A percentile compares a stretch with the other conserved stretches of the same genome.
Conservation (phyloP, 306 rosid species). For the Quercus agrifolia region DNA sequence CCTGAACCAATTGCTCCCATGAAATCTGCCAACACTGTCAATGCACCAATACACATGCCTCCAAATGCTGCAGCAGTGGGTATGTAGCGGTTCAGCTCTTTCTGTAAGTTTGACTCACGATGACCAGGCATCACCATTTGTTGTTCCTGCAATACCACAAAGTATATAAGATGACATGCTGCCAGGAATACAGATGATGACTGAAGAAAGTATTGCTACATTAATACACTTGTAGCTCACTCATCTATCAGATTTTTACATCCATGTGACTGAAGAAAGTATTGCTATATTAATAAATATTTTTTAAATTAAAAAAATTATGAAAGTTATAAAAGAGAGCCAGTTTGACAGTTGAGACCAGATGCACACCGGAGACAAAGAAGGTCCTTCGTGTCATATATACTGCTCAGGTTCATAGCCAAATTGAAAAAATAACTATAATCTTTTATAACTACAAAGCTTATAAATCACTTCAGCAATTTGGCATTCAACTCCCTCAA, state of each 20-base stretch:
- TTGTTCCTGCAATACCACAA: constrained; percentile 65
- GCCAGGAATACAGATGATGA: neutral
- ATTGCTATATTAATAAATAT: neutral
- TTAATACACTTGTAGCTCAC: neutral
- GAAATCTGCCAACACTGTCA: constrained; percentile 90
- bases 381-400: neutral
- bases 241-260: neutral
- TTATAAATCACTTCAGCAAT: neutral
- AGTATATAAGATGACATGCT: neutral
- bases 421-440: neutral
- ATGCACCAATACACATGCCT: constrained; percentile 88
- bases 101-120: constrained; percentile 85
- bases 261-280: neutral
- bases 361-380: neutral
- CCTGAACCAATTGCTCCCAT: constrained; percentile 98
- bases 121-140: constrained; percentile 98
- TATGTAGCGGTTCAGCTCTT: constrained; percentile 79
- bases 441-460: neutral
- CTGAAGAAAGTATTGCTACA: neutral
- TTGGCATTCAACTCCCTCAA: neutral
- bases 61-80: constrained; percentile 96
- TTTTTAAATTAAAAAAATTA: neutral
- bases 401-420: neutral
- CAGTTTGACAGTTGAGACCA: no score
- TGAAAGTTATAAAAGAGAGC: no score